Evolutionary conservation across 2,329 filamentous ascomycete genomes (phyloP), one percentile per base, ranked within the genome.

Genomic region (Colletotrichum phormii): DNA sequence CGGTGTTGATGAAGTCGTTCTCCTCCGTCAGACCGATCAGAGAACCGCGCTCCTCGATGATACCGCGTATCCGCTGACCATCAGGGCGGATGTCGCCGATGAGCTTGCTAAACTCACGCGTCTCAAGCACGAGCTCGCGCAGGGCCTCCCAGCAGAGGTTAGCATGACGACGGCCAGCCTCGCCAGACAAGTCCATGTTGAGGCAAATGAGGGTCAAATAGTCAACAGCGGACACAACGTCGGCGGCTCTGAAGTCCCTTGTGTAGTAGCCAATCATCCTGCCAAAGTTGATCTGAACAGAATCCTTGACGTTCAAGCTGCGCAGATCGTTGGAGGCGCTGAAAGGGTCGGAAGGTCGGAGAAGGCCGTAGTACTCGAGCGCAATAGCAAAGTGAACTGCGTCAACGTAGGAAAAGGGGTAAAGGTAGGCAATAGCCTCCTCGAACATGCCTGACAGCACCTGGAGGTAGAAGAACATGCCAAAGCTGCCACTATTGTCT

Each of bases 231-330:
- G 95, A 94, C 71, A 94, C 93, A 7, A 95, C 93, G 78, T 97
- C 92, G 24, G 95, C 95, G 35, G 95, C 94, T 64, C 97, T 93
- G 89, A 99, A 99, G 82, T 98, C 95, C 66, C 93, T 91, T 5
- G 97, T 99, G 86, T 99, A 99, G 81, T 97, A 95, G 53, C 96
- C 97, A 74, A 98, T 88, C 87, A 98, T 94, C 72, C 94, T 93
- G 57, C 94, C 95, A 83, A 98, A 98, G 86, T 97, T 98, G 83
- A 99, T 92, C 81, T 98, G 95, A 5, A 95, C 89, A 75, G 90
- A 87, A 75, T 90, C 89, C 76, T 91, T 90, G 78, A 89, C 93
- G 77, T 90, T 94, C 82, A 90, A 84, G 76, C 87, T 91, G 54
- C 91, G 84, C 59, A 92, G 84, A 77, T 97, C 94, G 79, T 93